Base-by-base conservation (phyloP, 805 yeast species). In the Priceomyces melissophilus region DNA sequence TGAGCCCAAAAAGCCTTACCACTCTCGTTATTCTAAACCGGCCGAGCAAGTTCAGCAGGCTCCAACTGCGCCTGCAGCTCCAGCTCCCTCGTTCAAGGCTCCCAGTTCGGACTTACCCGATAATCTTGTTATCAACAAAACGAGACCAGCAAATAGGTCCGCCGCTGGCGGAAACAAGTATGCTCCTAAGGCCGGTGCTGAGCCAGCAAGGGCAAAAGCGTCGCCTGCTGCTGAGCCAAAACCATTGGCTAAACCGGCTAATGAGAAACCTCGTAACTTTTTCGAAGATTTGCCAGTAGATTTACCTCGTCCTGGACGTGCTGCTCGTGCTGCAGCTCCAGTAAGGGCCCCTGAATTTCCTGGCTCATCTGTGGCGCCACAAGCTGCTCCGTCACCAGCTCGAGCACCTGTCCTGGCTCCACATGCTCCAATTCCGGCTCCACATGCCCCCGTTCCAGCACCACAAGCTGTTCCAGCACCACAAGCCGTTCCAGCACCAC, bases 41-140 rank as follows among this genome's bases (percentile, higher is more conserved):
- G 11, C 9, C 14, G 16, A 32, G 9, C 34, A 15, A 32, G 16
- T 11, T 12, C n/a, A 12, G 16, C 14, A 12, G 20, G 8, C 11
- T 32, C n/a, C 20, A 20, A 20, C 25, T 5, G 25, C 13, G 20
- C 34, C 34, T 3, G 14, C 34, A 4, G 16, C 15, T 11, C 81
- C 79, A 55, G 16, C 34, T 7, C 31, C 31, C n/a, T n/a, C n/a
- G n/a, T n/a, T n/a, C n/a, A n/a, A n/a, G 9, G 75, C 82, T n/a
- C 87, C 83, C 61, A 88, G 89, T 0, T 84, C 82, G 50, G 93
- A 84, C 53, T 82, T 84, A 52, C 91, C 91, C 1, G 63, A 68
- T 14, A 78, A 71, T 34, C 55, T 84, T 33, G 61, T 82, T 10
- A 62, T 73, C 1, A 67, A 67, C 53, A 52, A 45, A 49, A 32